Evolutionary conservation across 2,329 filamentous ascomycete genomes (phyloP).

Genomic region (Phoma sp.): DNA sequence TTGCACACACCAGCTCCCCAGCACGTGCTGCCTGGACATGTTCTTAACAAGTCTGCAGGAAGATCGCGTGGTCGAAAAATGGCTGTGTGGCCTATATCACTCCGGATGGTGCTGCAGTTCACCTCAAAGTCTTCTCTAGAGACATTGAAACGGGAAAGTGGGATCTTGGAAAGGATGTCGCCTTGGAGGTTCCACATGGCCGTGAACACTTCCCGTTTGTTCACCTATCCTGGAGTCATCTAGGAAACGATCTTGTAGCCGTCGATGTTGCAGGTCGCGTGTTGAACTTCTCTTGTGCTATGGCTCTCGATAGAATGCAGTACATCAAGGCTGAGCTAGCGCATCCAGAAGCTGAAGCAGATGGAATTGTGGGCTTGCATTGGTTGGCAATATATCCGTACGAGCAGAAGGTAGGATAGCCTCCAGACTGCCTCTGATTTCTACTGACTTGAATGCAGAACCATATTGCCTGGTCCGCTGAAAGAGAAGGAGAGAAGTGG

Average conservation of each 20-base stretch:
- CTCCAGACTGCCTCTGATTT: neutral
- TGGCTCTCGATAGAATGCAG: slow-evolving; percentile 76
- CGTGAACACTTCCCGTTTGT: slow-evolving; percentile 72
- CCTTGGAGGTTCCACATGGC: slow-evolving; percentile 68
- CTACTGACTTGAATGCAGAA: slow-evolving; percentile 33
- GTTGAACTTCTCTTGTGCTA: slow-evolving; percentile 73
- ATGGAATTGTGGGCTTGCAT: slow-evolving; percentile 80
- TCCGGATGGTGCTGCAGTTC: slow-evolving; percentile 72
- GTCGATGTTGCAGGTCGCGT: slow-evolving; percentile 82
- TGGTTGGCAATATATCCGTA: slow-evolving; percentile 70
- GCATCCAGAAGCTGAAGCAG: slow-evolving; percentile 77
- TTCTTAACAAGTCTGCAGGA: slow-evolving; percentile 58
- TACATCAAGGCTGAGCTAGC: slow-evolving; percentile 67
- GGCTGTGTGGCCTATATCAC: slow-evolving; percentile 86
- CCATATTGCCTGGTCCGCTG: slow-evolving; percentile 51
- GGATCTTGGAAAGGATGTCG: slow-evolving; percentile 76
- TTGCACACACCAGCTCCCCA: too few species aligned
- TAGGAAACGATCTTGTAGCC: slow-evolving; percentile 80
- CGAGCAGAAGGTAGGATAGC: slow-evolving; percentile 44
- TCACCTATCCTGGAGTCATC: slow-evolving; percentile 83
- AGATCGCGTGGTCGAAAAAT: slow-evolving; percentile 85
- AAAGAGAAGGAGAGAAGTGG: slow-evolving; percentile 61
- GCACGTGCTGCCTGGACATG: too few species aligned
- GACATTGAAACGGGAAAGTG: slow-evolving; percentile 74
- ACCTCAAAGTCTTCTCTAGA: slow-evolving; percentile 76